A percentile compares a stretch with the other conserved stretches of the same genome.
Conservation (phyloP, 2,329 filamentous ascomycete species). For the Pyricularia pennisetigena region DNA sequence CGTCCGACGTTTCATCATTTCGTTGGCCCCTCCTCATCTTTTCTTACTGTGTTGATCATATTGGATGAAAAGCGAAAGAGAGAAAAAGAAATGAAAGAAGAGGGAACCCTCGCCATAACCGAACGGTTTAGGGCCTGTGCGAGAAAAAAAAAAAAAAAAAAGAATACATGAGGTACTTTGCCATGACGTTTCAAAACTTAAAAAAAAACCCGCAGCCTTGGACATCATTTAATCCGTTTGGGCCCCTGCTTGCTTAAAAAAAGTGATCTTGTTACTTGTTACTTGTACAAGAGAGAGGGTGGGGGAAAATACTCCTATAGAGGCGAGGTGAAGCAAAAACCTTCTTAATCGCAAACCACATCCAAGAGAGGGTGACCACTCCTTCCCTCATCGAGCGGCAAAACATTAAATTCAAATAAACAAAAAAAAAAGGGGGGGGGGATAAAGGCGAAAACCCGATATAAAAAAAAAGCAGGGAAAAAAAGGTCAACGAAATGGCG, state of each 20-base stretch:
- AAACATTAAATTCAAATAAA: neutral
- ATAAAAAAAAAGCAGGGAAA: neutral
- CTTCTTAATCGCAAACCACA: too few species aligned
- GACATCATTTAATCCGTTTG: neutral
- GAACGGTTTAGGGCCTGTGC: neutral
- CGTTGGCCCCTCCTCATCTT: neutral
- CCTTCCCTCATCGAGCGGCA: neutral
- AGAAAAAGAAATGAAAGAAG: too few species aligned
- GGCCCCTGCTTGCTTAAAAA: too few species aligned
- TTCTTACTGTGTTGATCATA: neutral
- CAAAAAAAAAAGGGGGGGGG: too few species aligned
- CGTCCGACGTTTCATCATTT: neutral
- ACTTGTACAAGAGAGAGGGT: neutral
- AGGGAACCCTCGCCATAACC: neutral
- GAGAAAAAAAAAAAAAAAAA: too few species aligned
- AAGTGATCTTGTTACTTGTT: too few species aligned
- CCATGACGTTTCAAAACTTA: neutral
- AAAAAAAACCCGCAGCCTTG: neutral
- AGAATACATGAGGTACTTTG: neutral
- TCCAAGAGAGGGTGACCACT: neutral
- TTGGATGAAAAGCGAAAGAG: neutral
- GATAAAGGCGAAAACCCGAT: too few species aligned
- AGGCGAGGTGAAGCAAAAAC: too few species aligned
- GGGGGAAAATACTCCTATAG: neutral
- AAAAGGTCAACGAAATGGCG: neutral